Percentiles rank a stretch among this genome's conserved stretches.
Evolutionary conservation across 805 yeast species (phyloP).

Genomic region (Monosporozyma yasuniensis): DNA sequence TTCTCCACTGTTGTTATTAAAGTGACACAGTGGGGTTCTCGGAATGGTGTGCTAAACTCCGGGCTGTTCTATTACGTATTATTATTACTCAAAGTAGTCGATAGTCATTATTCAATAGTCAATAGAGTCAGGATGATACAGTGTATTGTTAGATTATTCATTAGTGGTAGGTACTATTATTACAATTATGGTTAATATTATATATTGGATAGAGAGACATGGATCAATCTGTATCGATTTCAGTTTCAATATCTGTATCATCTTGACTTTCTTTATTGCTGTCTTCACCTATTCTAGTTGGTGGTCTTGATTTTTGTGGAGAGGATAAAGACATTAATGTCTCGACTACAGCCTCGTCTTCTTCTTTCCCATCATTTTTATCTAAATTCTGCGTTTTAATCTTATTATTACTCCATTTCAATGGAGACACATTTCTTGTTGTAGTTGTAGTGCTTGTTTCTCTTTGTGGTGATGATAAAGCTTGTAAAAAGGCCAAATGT

Average conservation of each 20-base stretch:
- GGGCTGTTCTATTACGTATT: neutral
- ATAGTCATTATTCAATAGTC: no score
- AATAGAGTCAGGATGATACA: no score
- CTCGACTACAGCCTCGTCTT: slow-evolving; percentile 34
- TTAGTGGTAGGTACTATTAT: neutral
- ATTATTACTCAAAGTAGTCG: neutral
- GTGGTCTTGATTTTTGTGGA: slow-evolving; percentile 22
- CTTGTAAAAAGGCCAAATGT: slow-evolving; percentile 33
- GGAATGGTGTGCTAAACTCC: neutral
- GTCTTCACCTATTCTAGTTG: slow-evolving; percentile 5
- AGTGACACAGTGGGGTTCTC: no score
- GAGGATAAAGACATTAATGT: slow-evolving; percentile 36
- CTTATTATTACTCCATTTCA: slow-evolving; percentile 3
- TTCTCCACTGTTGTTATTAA: no score
- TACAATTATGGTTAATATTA: no score
- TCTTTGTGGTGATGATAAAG: slow-evolving; percentile 19
- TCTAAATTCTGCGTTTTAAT: neutral
- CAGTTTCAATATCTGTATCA: slow-evolving; percentile 10
- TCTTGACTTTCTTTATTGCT: neutral
- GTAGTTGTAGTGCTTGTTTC: neutral
- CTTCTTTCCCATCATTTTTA: slow-evolving; percentile 11
- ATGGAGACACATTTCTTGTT: slow-evolving; percentile 3
- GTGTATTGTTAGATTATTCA: neutral
- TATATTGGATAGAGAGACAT: no score
- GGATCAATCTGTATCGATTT: slow-evolving; percentile 3